Conservation (phyloP, 2,329 filamentous ascomycete species). For the Ophiocordyceps australis region DNA sequence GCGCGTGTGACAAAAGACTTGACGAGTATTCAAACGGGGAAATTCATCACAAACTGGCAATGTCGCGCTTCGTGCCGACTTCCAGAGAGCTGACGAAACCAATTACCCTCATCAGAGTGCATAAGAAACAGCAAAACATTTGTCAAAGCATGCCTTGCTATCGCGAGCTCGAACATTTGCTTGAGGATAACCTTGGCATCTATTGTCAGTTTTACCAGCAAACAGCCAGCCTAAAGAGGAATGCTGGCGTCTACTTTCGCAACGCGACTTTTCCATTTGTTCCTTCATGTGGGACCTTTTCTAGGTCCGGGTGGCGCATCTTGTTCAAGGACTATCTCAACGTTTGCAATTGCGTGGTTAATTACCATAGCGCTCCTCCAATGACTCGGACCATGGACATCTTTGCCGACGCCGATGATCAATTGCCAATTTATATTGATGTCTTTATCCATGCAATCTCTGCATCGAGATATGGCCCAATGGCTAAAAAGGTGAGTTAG, state of each 20-base stretch:
- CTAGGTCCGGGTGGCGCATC: neutral
- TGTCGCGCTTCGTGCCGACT: neutral
- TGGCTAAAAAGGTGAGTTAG: neutral
- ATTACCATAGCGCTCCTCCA: neutral
- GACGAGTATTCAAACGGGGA: neutral
- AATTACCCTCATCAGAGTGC: no score
- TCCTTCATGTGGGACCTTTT: no score
- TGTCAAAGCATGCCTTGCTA: neutral
- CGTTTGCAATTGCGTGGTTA: neutral
- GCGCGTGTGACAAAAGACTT: neutral
- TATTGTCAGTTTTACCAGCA: neutral
- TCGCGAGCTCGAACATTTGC: no score
- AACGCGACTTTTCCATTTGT: neutral
- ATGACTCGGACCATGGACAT: neutral
- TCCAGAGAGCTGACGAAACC: no score
- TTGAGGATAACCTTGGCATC: neutral
- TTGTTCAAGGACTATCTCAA: neutral
- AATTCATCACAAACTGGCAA: neutral
- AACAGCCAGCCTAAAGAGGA: neutral
- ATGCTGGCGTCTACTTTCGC: neutral
- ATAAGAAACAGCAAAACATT: no score
- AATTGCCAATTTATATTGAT: neutral
- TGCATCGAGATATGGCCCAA: neutral
- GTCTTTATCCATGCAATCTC: constrained; percentile 1
- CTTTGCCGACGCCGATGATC: neutral